A percentile compares a stretch with the other conserved stretches of the same genome.
These are phyloP conservation scores for Paramyrothecium roridum DNA, from an alignment of 2,329 filamentous ascomycete genomes.

Conservation along the genomic window DNA sequence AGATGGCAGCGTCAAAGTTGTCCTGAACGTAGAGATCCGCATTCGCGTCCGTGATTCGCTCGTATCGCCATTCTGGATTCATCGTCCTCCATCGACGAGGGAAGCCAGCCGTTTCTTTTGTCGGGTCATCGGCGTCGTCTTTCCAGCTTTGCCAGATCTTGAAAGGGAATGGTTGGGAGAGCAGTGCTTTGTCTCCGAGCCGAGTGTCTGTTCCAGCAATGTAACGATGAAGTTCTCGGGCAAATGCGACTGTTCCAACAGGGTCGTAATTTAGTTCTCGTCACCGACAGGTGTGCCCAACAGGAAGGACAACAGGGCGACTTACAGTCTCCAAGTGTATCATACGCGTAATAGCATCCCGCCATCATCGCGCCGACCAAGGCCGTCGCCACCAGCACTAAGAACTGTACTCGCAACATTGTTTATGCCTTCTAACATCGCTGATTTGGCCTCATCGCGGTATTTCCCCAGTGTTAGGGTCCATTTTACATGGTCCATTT, in stretches of 20 bases:
- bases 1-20: slow-evolving; percentile 59
- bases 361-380: background rate
- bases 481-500: too few relatives aligned
- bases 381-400: background rate
- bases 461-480: too few relatives aligned
- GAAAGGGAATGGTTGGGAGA: slow-evolving; percentile 7
- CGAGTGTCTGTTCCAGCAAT: background rate
- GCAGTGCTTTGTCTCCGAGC: background rate
- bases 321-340: background rate
- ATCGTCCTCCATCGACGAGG: slow-evolving; percentile 17
- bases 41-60: slow-evolving; percentile 23
- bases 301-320: background rate
- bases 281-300: too few relatives aligned
- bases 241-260: too few relatives aligned
- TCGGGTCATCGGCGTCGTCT: slow-evolving; percentile 22
- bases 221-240: too few relatives aligned
- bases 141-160: slow-evolving; percentile 30
- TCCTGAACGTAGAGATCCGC: slow-evolving; percentile 48
- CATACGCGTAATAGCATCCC: background rate
- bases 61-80: slow-evolving; percentile 22
- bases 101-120: slow-evolving; percentile 20
- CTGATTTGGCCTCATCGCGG: background rate
- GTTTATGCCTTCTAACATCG: background rate
- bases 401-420: background rate
- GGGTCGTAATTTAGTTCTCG: too few relatives aligned